A percentile compares a stretch with the other conserved stretches of the same genome.
These are phyloP conservation scores for Globisporangium mamillatum DNA, from an alignment of 352 stramenopile genomes.

Conservation along the genomic window DNA sequence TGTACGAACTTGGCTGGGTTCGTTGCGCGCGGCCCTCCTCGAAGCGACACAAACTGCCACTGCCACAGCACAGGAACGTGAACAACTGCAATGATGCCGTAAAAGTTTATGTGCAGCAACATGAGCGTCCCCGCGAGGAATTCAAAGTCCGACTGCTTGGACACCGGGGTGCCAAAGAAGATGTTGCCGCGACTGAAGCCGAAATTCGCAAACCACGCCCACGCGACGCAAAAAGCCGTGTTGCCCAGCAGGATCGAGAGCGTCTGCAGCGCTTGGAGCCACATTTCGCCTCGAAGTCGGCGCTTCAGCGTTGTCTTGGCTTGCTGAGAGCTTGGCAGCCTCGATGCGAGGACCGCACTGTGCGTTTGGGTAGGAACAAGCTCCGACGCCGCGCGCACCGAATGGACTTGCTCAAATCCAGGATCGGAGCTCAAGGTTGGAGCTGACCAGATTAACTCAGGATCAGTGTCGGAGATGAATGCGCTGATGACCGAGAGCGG, in stretches of 20 bases:
- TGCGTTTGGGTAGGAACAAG: no score
- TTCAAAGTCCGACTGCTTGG: slow-evolving; percentile 24
- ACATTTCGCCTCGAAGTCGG: slow-evolving; percentile 2
- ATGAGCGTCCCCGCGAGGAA: slow-evolving; percentile 20
- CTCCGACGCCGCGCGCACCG: background rate
- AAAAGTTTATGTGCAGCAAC: background rate
- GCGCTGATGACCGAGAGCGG: background rate
- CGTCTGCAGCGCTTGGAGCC: slow-evolving; percentile 10
- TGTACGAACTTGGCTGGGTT: background rate
- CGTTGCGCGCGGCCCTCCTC: background rate
- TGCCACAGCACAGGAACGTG: background rate
- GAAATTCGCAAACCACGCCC: background rate
- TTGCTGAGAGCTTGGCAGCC: background rate
- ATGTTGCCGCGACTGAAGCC: slow-evolving; percentile 16
- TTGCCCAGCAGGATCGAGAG: slow-evolving; percentile 25
- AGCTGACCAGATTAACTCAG: background rate
- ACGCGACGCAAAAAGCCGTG: background rate
- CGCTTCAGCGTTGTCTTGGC: background rate
- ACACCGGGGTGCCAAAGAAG: slow-evolving; percentile 19
- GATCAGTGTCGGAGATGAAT: background rate
- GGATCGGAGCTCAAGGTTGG: background rate
- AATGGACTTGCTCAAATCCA: background rate
- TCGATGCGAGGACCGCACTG: background rate
- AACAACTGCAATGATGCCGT: background rate
- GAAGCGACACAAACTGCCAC: slow-evolving; percentile 18